These are phyloP conservation scores for Lactifluus pinguis DNA, from an alignment of 768 basidiomycete genomes.

Conservation along the genomic window DNA sequence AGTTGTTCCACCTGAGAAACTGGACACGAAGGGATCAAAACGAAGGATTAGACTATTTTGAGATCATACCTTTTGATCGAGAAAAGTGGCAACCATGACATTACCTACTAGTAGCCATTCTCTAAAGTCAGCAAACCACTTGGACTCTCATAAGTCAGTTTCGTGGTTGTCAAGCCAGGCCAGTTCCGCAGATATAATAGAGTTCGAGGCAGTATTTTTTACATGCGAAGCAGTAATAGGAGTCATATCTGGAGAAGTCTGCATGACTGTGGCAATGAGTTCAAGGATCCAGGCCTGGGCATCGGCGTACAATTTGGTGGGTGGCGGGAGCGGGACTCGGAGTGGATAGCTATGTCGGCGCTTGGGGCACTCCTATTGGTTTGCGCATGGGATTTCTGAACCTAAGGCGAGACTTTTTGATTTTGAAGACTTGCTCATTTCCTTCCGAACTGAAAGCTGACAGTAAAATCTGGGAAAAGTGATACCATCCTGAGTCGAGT, in stretches of 20 bases:
- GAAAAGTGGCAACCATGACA: conserved; percentile 73
- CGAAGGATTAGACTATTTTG: not conserved
- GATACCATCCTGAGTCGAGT: not conserved
- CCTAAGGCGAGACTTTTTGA: conserved; percentile 79
- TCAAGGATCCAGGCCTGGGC: too few relatives aligned
- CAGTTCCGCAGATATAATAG: conserved; percentile 53
- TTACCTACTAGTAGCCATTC: conserved; percentile 82
- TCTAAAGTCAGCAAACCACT: conserved; percentile 71
- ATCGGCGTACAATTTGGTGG: too few relatives aligned
- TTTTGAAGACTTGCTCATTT: conserved; percentile 57
- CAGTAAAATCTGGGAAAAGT: not conserved
- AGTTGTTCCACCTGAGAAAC: conserved; percentile 70
- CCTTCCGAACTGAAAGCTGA: conserved; percentile 44
- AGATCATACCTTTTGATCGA: conserved; percentile 71
- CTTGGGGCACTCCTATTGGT: too few relatives aligned
- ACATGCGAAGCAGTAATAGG: conserved; percentile 62
- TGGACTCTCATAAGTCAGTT: conserved; percentile 64
- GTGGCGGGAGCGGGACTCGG: too few relatives aligned
- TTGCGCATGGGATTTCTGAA: conserved; percentile 51
- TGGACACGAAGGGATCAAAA: conserved; percentile 26
- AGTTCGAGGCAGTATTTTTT: conserved; percentile 46
- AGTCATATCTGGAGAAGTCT: conserved; percentile 50
- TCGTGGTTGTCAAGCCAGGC: conserved; percentile 57
- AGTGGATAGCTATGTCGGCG: too few relatives aligned
- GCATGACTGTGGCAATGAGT: conserved; percentile 46